Percentiles rank a stretch among this genome's conserved stretches.
Evolutionary conservation across 306 rosid genomes (phyloP).

Genomic region (Begonia masoniana): DNA sequence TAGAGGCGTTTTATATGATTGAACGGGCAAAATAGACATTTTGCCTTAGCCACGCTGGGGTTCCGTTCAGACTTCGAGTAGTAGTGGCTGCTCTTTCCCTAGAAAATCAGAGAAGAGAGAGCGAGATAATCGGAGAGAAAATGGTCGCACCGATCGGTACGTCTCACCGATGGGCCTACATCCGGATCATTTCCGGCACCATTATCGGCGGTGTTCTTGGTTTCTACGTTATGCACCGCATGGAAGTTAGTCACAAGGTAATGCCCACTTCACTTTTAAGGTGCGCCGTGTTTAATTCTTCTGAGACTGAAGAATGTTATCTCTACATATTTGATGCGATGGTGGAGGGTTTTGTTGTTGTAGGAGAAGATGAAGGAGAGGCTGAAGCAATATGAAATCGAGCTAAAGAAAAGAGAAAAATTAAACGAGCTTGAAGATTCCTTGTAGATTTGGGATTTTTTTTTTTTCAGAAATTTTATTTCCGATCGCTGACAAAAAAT

Average conservation of each 20-base stretch:
- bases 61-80: no score
- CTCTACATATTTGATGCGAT: no score
- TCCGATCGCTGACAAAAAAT: neutral
- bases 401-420: constrained; percentile 50
- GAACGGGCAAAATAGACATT: no score
- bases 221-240: constrained; percentile 74
- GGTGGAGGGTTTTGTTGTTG: constrained; percentile 3
- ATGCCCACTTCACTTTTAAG: neutral
- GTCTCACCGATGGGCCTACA: constrained; percentile 55
- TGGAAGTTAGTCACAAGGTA: constrained; percentile 61
- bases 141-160: constrained; percentile 13
- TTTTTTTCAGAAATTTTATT: no score
- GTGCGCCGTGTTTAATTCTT: neutral
- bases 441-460: constrained; percentile 1
- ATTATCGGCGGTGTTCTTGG: constrained; percentile 63
- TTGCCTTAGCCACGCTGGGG: no score
- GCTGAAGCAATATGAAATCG: constrained; percentile 43
- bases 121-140: constrained; percentile 3
- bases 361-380: constrained; percentile 78
- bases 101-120: no score
- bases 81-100: no score
- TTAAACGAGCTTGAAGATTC: constrained; percentile 56
- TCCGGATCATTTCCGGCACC: constrained; percentile 62
- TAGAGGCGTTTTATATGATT: no score
- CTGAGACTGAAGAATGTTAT: neutral